phyloP scores from a whole-genome alignment of 208 protist species.

The Leishmania lainsoni region DNA sequence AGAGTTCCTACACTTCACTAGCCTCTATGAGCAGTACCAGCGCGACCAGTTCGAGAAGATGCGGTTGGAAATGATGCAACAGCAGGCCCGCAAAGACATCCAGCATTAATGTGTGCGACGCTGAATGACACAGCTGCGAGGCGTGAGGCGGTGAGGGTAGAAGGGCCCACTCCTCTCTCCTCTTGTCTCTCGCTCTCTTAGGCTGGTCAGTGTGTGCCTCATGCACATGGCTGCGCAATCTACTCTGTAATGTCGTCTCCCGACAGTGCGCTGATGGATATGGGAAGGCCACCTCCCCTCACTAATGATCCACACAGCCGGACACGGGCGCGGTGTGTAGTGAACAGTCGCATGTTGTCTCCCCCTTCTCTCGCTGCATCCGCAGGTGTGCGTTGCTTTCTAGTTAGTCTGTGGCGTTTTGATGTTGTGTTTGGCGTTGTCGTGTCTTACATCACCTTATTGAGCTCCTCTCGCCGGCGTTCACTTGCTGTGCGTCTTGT shows the following conservation, averaged over 20 bases:
- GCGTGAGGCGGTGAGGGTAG: not conserved
- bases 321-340: not conserved
- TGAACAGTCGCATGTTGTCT: not conserved
- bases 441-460: not conserved
- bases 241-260: not conserved
- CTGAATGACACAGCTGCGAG: not conserved
- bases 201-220: not conserved
- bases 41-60: slow-evolving; percentile 70
- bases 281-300: not conserved
- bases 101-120: slow-evolving; percentile 37
- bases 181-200: not conserved
- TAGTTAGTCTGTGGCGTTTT: not conserved
- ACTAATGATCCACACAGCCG: not conserved
- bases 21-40: slow-evolving; percentile 80
- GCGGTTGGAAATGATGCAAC: slow-evolving; percentile 60
- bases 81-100: slow-evolving; percentile 62
- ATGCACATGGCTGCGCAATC: not conserved
- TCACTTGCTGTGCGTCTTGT: not conserved
- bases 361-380: slow-evolving; percentile 2
- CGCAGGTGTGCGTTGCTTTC: not conserved
- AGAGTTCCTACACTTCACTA: slow-evolving; percentile 63
- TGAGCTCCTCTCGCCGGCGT: not conserved
- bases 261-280: not conserved
- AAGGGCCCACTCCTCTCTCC: not conserved
- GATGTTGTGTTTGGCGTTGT: not conserved